phyloP scores from a whole-genome alignment of 352 stramenopile species.

The Phytophthora boehmeriae region DNA sequence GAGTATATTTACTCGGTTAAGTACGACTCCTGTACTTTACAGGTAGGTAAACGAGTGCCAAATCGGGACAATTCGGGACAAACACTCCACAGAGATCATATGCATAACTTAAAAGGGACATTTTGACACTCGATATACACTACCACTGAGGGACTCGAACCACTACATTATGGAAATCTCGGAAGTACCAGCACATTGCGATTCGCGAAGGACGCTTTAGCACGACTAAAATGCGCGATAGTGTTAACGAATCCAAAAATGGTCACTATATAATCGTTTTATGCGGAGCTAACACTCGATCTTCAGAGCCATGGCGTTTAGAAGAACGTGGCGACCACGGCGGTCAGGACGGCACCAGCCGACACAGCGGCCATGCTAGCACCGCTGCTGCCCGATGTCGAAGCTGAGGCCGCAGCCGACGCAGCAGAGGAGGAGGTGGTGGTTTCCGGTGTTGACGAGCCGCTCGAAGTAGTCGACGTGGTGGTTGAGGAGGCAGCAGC shows the following conservation, averaged over 20 bases:
- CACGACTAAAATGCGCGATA: too few species aligned
- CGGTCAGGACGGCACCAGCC: constrained; percentile 27
- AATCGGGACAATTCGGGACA: neutral
- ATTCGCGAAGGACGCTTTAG: too few species aligned
- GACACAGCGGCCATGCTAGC: constrained; percentile 28
- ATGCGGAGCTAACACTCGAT: neutral
- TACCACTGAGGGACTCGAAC: neutral
- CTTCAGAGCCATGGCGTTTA: constrained; percentile 14
- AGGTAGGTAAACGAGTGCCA: neutral
- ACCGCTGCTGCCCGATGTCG: constrained; percentile 22
- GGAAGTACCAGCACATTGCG: too few species aligned
- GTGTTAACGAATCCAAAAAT: too few species aligned
- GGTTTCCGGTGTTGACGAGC: constrained; percentile 17
- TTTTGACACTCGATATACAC: neutral
- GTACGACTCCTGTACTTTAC: neutral
- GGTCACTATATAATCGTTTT: too few species aligned
- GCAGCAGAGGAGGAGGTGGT: constrained; percentile 18
- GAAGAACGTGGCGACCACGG: constrained; percentile 31
- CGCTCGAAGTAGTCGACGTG: constrained; percentile 15
- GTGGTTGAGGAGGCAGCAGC: constrained; percentile 10
- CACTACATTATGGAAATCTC: too few species aligned
- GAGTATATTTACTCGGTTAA: neutral
- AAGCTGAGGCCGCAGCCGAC: constrained; percentile 15
- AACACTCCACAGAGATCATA: neutral
- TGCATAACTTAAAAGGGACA: neutral